phyloP scores from a whole-genome alignment of 2,329 filamentous ascomycete genomes.

The Niveomyces coronatus region DNA sequence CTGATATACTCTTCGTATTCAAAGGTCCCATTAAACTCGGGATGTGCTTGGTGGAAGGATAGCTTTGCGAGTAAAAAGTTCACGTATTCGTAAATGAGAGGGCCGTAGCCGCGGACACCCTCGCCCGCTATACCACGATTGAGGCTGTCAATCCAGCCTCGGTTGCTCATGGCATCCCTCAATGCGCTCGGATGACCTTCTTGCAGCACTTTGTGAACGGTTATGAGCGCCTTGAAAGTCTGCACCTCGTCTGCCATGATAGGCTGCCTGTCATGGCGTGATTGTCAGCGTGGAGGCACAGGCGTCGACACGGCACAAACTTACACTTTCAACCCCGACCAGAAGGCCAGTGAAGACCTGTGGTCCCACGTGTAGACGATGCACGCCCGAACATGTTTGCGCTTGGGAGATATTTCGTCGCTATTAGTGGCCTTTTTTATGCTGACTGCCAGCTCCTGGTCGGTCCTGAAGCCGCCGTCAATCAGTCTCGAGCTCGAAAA shows the following conservation, averaged over 20 bases:
- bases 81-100: constrained; percentile 92
- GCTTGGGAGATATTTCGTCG: constrained; percentile 59
- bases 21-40: constrained; percentile 96
- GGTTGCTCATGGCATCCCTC: constrained; percentile 79
- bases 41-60: constrained; percentile 91
- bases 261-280: constrained; percentile 57
- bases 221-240: constrained; percentile 97
- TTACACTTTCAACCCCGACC: constrained; percentile 97
- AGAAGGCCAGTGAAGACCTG: constrained; percentile 89
- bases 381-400: constrained; percentile 93
- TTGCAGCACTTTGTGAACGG: constrained; percentile 92
- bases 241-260: constrained; percentile 96
- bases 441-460: constrained; percentile 58
- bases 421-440: constrained; percentile 60
- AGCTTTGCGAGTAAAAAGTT: constrained; percentile 91
- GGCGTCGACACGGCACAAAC: constrained; percentile 24
- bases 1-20: constrained; percentile 99
- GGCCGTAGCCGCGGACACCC: constrained; percentile 80
- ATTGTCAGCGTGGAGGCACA: not conserved
- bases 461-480: constrained; percentile 38
- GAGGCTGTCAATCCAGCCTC: constrained; percentile 86
- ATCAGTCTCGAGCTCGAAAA: not conserved
- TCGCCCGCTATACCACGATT: constrained; percentile 74
- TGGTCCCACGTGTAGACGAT: constrained; percentile 99
- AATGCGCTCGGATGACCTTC: constrained; percentile 86